Base-by-base conservation (phyloP, 257 asterid species). In the Verbascum thapsus region DNA sequence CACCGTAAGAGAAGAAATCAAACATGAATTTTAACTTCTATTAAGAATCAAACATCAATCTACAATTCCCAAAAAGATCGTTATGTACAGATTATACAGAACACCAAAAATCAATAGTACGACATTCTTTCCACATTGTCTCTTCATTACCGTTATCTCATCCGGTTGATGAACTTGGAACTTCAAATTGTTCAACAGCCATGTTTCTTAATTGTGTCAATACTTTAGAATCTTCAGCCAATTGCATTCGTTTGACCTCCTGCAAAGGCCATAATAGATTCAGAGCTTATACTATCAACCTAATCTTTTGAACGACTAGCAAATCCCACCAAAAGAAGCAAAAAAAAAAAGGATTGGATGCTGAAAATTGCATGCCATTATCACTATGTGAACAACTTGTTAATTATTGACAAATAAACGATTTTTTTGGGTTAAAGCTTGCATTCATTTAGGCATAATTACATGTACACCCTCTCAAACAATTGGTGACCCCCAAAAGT, bases 221-320 rank as follows among this genome's bases (percentile, higher is more conserved):
- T 19, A 80, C 69, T 77, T 82, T 87, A n/a, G 66, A 78, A 61
- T 84, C 89, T 50, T 92, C 92, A 61, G 82, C 80, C 3, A 87
- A 84, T 18, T 84, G 74, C 47, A 63, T 55, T 23, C 84, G 81
- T 63, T 80, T 87, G 38, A 72, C 20, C 73, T 87, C 95, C 92
- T 84, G 84, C 75, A 74, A 22, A 44, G 43, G 39, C 50, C 12
- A 13, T 9, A 41, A 44, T 11, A 0, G n/a, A 10, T 67, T 17
- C 44, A 39, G 37, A 34, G 20, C 30, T 30, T 53, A 53, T n/a
- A 53, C 5, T 38, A 11, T 18, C 19, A 63, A 23, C 0, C 53
- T 9, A 20, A 18, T 32, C 32, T 6, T 39, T 11, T 19, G 17
- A 41, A 2, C 2, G 32, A 26, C 32, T 26, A 26, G 5, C 32